phyloP scores from a whole-genome alignment of 352 stramenopile species.

The Pythium sukuiense region DNA sequence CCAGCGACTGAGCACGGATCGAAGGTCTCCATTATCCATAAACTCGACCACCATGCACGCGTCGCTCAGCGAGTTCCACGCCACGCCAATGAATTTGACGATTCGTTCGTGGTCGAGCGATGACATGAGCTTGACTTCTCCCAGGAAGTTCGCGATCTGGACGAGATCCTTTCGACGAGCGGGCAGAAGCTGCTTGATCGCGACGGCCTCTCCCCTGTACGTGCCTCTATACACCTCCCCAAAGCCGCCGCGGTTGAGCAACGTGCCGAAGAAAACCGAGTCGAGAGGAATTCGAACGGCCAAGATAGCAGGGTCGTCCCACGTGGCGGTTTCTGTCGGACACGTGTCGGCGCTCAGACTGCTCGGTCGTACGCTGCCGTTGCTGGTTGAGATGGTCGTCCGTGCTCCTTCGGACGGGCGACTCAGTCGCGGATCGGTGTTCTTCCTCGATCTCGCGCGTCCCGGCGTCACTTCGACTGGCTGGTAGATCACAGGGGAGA shows the following conservation, averaged over 20 bases:
- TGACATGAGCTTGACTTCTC: conserved; percentile 29
- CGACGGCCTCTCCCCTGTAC: conserved; percentile 17
- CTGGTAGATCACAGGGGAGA: no score
- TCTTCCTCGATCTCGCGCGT: no score
- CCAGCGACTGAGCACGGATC: conserved; percentile 18
- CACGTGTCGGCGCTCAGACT: no score
- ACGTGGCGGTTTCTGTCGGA: no score
- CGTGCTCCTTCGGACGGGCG: no score
- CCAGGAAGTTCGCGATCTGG: conserved; percentile 24
- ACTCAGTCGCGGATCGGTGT: no score
- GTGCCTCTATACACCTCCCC: conserved; percentile 23
- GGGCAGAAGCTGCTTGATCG: conserved; percentile 25
- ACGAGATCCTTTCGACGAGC: conserved; percentile 8
- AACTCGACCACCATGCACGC: conserved; percentile 31
- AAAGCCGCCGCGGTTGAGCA: conserved; percentile 26
- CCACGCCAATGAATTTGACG: conserved; percentile 29
- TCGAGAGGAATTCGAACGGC: no score
- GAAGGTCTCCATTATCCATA: conserved; percentile 33
- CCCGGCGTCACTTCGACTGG: no score
- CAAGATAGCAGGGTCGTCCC: no score
- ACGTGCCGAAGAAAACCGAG: no score
- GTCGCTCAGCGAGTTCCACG: conserved; percentile 29
- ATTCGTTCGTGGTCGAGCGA: conserved; percentile 31
- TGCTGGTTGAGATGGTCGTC: no score
- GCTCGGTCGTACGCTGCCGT: no score